Evolutionary conservation across 2,329 filamentous ascomycete species (phyloP), one percentile per base, ranked within the genome.

Genomic region (Drechslerella coelobrocha): DNA sequence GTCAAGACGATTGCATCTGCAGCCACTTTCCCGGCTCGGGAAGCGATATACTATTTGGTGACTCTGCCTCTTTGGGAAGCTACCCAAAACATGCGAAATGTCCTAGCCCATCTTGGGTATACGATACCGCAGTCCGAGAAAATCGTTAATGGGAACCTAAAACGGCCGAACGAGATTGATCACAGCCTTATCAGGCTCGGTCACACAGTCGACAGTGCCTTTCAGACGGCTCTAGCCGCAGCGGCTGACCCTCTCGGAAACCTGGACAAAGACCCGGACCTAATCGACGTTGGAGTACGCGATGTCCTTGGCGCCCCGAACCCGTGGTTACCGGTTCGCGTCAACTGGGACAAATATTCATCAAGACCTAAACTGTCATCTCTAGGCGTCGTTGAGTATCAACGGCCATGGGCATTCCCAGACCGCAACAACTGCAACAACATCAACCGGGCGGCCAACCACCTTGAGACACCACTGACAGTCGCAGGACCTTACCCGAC

Each of bases 101-200:
- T 53, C 17, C 19, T 53, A 10, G 29, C 29, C 5, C 50, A 53
- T 53, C 50, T 53, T 19, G 50, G 50, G n/a, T 53, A 27, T 19
- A 53, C 29, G 7, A 53, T 53, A 4, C 50, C 50, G 12, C 50
- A 53, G 50, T 53, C 50, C 5, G 50, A 53, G 17, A 29, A 53
- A 24, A 14, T 29, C 17, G 26, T 19, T 9, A 53, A 37, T 24
- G 50, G 50, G 50, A 12, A 53, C 17, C 50, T 53, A 2, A 53
- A 53, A 31, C 50, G 50, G 3, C 50, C 50, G 5, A 31, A 53
- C 29, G 50, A 53, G n/a, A 37, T 53, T 19, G 50, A 53, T 24
- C 26, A 31, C 6, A 37, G 24, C 17, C 17, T 53, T n/a, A 37
- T 53, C 7, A 21, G 26, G 2, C 26, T 53, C 2, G 50, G 50